Conservation (phyloP, 2,329 filamentous ascomycete genomes). For the Aureobasidium sp. region DNA sequence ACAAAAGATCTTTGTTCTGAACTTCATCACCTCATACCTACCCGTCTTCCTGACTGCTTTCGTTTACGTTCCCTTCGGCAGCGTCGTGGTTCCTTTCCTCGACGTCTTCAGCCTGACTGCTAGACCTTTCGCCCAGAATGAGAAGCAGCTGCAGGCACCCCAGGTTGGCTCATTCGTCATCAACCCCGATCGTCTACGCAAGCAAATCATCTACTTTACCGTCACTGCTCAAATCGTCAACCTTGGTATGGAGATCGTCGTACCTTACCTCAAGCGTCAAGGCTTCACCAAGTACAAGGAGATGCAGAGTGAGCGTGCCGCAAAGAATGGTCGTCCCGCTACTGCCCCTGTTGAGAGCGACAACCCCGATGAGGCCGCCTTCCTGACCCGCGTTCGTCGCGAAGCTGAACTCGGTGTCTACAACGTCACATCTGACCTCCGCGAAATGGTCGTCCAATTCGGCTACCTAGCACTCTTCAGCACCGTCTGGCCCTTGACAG, state of each 20-base stretch:
- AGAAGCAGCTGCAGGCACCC: constrained; percentile 54
- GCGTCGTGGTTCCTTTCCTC: constrained; percentile 73
- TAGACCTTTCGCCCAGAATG: constrained; percentile 63
- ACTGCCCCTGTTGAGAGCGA: constrained; percentile 47
- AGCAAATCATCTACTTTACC: constrained; percentile 93
- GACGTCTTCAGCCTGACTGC: constrained; percentile 71
- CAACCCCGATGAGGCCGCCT: constrained; percentile 65
- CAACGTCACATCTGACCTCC: constrained; percentile 80
- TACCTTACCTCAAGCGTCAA: constrained; percentile 76
- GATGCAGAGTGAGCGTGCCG: constrained; percentile 51
- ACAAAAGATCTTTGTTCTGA: constrained; percentile 88
- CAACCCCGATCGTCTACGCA: constrained; percentile 71
- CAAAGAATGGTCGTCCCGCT: constrained; percentile 46
- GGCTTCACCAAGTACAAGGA: constrained; percentile 71
- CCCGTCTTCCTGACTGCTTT: constrained; percentile 89
- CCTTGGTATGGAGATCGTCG: constrained; percentile 71
- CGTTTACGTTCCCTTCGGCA: constrained; percentile 86
- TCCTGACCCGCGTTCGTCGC: constrained; percentile 70
- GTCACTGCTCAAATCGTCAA: constrained; percentile 89
- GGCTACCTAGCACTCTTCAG: constrained; percentile 88
- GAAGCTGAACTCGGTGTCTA: constrained; percentile 78
- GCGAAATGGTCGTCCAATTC: constrained; percentile 80
- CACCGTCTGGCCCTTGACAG: constrained; percentile 89
- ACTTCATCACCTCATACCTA: constrained; percentile 93
- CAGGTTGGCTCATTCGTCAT: constrained; percentile 60